Evolutionary conservation across 257 asterid species (phyloP).

Genomic region (Cynanchum wilfordii): DNA sequence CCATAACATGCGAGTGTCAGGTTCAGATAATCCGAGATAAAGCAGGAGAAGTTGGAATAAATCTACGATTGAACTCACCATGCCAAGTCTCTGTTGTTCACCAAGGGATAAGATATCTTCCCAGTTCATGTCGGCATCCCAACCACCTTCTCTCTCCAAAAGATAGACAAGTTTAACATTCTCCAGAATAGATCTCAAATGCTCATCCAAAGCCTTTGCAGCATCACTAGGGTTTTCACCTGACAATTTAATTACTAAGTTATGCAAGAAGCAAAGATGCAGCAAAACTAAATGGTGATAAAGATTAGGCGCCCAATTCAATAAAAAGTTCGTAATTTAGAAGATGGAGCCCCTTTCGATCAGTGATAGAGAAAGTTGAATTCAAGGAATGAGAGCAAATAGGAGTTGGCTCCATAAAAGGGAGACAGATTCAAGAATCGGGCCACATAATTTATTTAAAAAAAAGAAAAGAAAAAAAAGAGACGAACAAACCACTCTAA

Average conservation of each 20-base stretch:
- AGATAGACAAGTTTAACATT: slow-evolving; percentile 82
- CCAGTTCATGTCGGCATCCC: slow-evolving; percentile 89
- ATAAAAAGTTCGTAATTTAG: neutral
- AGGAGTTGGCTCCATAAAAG: neutral
- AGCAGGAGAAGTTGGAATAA: slow-evolving; percentile 3
- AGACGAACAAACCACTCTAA: neutral
- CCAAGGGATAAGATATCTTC: slow-evolving; percentile 98
- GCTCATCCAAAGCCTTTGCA: slow-evolving; percentile 46
- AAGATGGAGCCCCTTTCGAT: neutral
- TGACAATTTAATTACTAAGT: slow-evolving; percentile 29
- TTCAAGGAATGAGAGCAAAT: neutral
- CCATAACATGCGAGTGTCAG: slow-evolving; percentile 18
- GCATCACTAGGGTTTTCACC: slow-evolving; percentile 42
- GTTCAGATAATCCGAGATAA: neutral
- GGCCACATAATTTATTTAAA: neutral
- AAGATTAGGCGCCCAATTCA: neutral
- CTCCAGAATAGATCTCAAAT: slow-evolving; percentile 67
- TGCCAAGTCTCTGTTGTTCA: slow-evolving; percentile 96
- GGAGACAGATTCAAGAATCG: neutral
- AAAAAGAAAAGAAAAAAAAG: too few species aligned
- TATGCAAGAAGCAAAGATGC: slow-evolving; percentile 8
- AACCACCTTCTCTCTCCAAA: slow-evolving; percentile 96
- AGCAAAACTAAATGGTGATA: neutral
- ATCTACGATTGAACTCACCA: slow-evolving; percentile 47
- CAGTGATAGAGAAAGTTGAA: neutral